A percentile compares a stretch with the other conserved stretches of the same genome.
These are phyloP conservation scores for Candolleomyces efflorescens DNA, from an alignment of 768 basidiomycete genomes.

Conservation along the genomic window DNA sequence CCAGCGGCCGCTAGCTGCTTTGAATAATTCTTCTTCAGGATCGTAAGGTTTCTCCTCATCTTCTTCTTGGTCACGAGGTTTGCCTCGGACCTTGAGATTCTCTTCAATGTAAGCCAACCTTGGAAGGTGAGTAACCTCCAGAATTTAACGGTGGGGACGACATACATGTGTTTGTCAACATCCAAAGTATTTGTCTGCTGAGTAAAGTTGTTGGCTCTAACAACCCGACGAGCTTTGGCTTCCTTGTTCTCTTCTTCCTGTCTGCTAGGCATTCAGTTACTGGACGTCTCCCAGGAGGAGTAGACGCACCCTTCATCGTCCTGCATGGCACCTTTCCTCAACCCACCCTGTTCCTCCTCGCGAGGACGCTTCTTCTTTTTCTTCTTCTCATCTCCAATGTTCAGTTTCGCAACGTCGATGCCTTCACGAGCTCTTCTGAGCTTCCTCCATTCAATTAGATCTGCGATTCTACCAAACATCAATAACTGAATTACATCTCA, in stretches of 20 bases:
- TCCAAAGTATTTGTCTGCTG: slow-evolving; percentile 95
- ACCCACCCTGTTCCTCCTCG: slow-evolving; percentile 53
- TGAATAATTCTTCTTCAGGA: slow-evolving; percentile 70
- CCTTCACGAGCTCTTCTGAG: slow-evolving; percentile 70
- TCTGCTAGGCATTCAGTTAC: slow-evolving; percentile 23
- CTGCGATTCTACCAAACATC: slow-evolving; percentile 53
- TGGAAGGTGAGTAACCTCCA: not conserved
- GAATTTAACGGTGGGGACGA: slow-evolving; percentile 6
- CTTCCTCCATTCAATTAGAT: slow-evolving; percentile 81
- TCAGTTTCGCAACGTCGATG: slow-evolving; percentile 82
- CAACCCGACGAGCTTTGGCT: slow-evolving; percentile 66
- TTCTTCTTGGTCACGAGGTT: slow-evolving; percentile 42
- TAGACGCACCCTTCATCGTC: slow-evolving; percentile 61
- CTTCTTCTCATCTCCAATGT: slow-evolving; percentile 77
- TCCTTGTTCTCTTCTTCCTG: slow-evolving; percentile 59
- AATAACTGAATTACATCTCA: not conserved
- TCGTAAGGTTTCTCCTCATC: slow-evolving; percentile 47
- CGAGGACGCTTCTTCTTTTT: slow-evolving; percentile 49
- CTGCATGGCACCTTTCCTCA: slow-evolving; percentile 45
- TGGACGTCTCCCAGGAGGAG: not conserved
- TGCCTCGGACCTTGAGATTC: slow-evolving; percentile 76
- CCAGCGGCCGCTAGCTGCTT: slow-evolving; percentile 45
- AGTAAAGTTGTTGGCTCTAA: slow-evolving; percentile 90
- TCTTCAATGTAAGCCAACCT: slow-evolving; percentile 99
- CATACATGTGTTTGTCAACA: slow-evolving; percentile 97